Conservation (phyloP, 345 rosid species). For the Rhodamnia rubescens region DNA sequence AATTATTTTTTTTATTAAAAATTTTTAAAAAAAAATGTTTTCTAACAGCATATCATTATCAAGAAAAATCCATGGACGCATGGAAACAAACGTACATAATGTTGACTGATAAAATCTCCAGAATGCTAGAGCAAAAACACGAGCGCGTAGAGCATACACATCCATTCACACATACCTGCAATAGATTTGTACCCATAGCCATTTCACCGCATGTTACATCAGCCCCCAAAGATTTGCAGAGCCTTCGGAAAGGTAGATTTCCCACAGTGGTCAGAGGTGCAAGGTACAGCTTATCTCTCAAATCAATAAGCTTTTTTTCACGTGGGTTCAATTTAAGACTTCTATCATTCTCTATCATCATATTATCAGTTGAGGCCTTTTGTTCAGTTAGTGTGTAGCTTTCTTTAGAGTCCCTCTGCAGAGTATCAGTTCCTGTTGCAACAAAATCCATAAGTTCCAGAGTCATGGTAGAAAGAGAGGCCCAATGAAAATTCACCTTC, state of each 20-base stretch:
- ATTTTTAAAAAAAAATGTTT: too few relatives aligned
- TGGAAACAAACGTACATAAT: neutral
- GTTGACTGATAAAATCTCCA: neutral
- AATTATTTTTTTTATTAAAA: too few relatives aligned
- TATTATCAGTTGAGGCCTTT: conserved; percentile 12
- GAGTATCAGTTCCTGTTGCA: conserved; percentile 23
- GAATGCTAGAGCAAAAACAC: neutral
- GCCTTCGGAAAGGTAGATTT: conserved; percentile 92
- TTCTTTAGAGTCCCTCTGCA: conserved; percentile 16
- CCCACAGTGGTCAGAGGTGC: conserved; percentile 97
- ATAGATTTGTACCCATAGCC: conserved; percentile 95
- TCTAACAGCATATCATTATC: neutral
- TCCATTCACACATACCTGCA: conserved; percentile 43
- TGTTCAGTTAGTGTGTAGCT: conserved; percentile 10
- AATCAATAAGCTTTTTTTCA: conserved; percentile 83
- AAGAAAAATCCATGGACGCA: neutral
- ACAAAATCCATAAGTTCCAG: neutral
- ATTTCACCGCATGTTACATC: conserved; percentile 96
- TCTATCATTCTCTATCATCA: conserved; percentile 32
- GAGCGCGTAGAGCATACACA: neutral
- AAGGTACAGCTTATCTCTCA: conserved; percentile 77
- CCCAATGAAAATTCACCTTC: neutral
- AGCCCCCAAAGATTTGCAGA: conserved; percentile 86
- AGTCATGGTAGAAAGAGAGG: neutral
- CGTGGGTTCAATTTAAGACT: conserved; percentile 61